These are phyloP conservation scores for Cyberlindnera mycetangii DNA, from an alignment of 805 yeast genomes.

Conservation along the genomic window DNA sequence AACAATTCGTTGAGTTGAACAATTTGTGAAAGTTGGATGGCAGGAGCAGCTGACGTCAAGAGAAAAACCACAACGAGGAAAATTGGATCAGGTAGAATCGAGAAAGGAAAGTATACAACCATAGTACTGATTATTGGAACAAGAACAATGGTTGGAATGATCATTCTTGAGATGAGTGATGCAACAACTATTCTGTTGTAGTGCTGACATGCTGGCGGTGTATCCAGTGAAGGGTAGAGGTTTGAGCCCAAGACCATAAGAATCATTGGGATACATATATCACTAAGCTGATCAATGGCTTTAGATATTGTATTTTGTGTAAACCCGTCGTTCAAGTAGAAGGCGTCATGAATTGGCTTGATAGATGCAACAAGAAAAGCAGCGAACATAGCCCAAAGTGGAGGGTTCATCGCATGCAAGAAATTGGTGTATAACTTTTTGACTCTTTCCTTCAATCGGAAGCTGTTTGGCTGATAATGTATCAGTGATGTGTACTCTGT, in stretches of 20 bases:
- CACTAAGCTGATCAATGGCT: slow-evolving; percentile 63
- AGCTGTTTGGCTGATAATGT: not conserved
- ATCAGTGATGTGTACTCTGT: not conserved
- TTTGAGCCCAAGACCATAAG: slow-evolving; percentile 78
- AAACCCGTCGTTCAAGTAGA: slow-evolving; percentile 60
- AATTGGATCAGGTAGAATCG: slow-evolving; percentile 78
- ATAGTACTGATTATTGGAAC: slow-evolving; percentile 63
- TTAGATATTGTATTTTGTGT: slow-evolving; percentile 62
- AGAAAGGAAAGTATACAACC: slow-evolving; percentile 60
- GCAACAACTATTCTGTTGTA: slow-evolving; percentile 64
- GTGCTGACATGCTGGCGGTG: slow-evolving; percentile 62
- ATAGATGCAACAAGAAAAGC: slow-evolving; percentile 69
- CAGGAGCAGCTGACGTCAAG: slow-evolving; percentile 78
- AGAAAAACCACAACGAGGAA: slow-evolving; percentile 74
- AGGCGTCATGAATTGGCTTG: slow-evolving; percentile 51
- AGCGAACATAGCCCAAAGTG: slow-evolving; percentile 70
- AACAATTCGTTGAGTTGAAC: slow-evolving; percentile 72
- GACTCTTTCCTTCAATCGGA: not conserved
- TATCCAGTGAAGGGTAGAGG: slow-evolving; percentile 63
- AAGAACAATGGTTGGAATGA: slow-evolving; percentile 64
- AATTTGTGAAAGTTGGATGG: slow-evolving; percentile 78
- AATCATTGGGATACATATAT: slow-evolving; percentile 75
- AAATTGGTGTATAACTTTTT: slow-evolving; percentile 21
- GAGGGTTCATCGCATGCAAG: slow-evolving; percentile 68
- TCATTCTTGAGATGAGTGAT: slow-evolving; percentile 73